Conservation (phyloP, 805 yeast species). For the Teunomyces barrocoloradensis region DNA sequence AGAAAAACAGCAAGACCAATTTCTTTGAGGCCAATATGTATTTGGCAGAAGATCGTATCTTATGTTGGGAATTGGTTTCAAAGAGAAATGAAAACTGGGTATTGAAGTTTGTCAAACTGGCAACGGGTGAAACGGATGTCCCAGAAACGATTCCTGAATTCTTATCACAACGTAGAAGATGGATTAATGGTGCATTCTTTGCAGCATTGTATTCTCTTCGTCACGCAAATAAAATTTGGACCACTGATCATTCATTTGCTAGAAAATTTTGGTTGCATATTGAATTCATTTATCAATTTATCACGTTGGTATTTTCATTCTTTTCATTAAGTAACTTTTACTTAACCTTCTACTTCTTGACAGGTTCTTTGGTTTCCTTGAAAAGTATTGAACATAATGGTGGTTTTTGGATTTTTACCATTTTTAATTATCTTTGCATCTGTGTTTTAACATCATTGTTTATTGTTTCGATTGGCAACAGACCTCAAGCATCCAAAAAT, state of each 20-base stretch:
- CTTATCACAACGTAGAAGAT: constrained; percentile 26
- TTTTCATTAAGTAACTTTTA: constrained; percentile 28
- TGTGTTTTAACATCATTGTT: constrained; percentile 85
- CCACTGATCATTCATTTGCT: constrained; percentile 20
- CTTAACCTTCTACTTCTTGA: constrained; percentile 35
- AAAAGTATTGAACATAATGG: constrained; percentile 54
- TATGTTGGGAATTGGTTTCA: constrained; percentile 30
- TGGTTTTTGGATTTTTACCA: constrained; percentile 81
- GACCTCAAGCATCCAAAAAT: constrained; percentile 93
- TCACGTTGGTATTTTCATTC: constrained; percentile 21
- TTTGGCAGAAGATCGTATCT: constrained; percentile 28
- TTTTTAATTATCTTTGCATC: constrained; percentile 81
- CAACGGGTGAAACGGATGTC: constrained; percentile 31
- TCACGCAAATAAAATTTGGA: constrained; percentile 22
- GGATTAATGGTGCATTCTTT: constrained; percentile 31
- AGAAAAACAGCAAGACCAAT: constrained; percentile 52
- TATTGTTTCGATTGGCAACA: constrained; percentile 91
- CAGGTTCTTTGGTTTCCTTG: constrained; percentile 67
- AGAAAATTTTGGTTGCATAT: constrained; percentile 24
- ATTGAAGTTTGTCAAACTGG: constrained; percentile 27
- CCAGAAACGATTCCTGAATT: constrained; percentile 27
- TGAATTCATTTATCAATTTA: constrained; percentile 23
- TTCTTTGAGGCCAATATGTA: constrained; percentile 81
- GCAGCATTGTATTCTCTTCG: constrained; percentile 27
- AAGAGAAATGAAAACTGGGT: constrained; percentile 27